A percentile compares a stretch with the other conserved stretches of the same genome.
Conservation (phyloP, 257 asterid genomes). For the Solanum chilense region DNA sequence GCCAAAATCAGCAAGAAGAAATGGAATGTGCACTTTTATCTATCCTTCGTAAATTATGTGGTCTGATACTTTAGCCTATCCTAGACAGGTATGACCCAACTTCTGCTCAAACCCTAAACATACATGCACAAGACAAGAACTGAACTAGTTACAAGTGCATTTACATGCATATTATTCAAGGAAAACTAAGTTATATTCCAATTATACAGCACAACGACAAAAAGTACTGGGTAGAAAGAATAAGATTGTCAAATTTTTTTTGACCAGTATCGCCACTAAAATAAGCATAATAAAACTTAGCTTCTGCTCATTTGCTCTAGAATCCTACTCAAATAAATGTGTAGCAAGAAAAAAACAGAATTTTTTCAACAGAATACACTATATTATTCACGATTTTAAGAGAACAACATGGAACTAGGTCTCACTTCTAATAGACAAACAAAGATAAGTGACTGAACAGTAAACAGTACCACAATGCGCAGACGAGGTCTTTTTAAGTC, state of each 20-base stretch:
- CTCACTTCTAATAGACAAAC: neutral
- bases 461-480: conserved; percentile 74
- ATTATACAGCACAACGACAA: neutral
- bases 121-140: neutral
- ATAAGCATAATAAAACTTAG: neutral
- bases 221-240: neutral
- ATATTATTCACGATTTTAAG: neutral
- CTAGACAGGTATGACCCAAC: neutral
- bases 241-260: neutral
- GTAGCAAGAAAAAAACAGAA: neutral
- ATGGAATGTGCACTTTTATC: neutral
- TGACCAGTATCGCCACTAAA: neutral
- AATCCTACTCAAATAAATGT: neutral
- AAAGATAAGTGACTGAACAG: neutral
- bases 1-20: neutral
- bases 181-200: neutral
- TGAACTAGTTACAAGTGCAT: neutral
- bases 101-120: neutral
- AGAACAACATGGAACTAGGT: neutral
- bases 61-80: neutral
- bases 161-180: neutral
- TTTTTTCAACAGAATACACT: neutral
- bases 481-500: conserved; percentile 67
- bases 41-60: neutral
- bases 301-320: neutral